These are phyloP conservation scores for Phaeosphaeriaceae sp. DNA, from an alignment of 2,329 filamentous ascomycete species.

Conservation along the genomic window DNA sequence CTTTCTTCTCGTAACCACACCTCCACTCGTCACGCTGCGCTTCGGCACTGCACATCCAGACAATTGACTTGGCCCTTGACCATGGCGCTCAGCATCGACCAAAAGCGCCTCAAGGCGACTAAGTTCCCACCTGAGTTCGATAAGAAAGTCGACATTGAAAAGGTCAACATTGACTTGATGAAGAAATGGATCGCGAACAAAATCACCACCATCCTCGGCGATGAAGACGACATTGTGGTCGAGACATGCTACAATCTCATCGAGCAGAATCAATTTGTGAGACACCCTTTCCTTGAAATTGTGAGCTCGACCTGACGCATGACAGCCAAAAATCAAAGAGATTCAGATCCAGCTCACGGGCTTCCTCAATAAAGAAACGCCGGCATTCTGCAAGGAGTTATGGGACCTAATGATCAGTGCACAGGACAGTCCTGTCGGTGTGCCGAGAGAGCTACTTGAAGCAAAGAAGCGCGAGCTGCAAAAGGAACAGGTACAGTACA, in stretches of 20 bases:
- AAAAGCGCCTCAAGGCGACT: slow-evolving; percentile 87
- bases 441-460: slow-evolving; percentile 92
- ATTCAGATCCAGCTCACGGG: slow-evolving; percentile 94
- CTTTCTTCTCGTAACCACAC: background rate
- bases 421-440: slow-evolving; percentile 85
- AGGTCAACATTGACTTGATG: slow-evolving; percentile 97
- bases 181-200: slow-evolving; percentile 97
- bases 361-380: slow-evolving; percentile 91
- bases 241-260: slow-evolving; percentile 77
- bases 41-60: background rate
- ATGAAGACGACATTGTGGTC: slow-evolving; percentile 94
- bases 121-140: slow-evolving; percentile 95
- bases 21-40: background rate
- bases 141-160: slow-evolving; percentile 95
- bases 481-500: slow-evolving; percentile 80
- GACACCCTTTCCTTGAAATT: slow-evolving; percentile 45
- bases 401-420: slow-evolving; percentile 93
- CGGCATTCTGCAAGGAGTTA: slow-evolving; percentile 88
- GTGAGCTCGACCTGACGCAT: slow-evolving; percentile 16
- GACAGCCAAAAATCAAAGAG: slow-evolving; percentile 91
- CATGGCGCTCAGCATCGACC: slow-evolving; percentile 87
- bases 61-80: slow-evolving; percentile 21
- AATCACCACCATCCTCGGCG: slow-evolving; percentile 87
- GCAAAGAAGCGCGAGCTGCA: slow-evolving; percentile 95
- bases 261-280: slow-evolving; percentile 78